Evolutionary conservation across 768 basidiomycete genomes (phyloP), one percentile per base, ranked within the genome.

Genomic region (Suillus alpinus): DNA sequence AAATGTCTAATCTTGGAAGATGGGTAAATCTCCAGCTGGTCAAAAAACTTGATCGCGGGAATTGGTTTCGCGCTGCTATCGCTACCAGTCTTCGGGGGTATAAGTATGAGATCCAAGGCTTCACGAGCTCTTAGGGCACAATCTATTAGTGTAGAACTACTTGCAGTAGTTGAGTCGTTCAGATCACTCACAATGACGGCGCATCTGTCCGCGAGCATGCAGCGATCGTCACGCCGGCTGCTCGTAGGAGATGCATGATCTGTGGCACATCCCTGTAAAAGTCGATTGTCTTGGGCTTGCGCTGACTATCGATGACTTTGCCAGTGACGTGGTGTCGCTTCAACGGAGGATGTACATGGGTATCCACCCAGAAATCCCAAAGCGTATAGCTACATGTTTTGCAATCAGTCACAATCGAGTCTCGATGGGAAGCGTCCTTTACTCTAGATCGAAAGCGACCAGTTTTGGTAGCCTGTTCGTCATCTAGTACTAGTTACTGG

Each of bases 311-410:
- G 10, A 66, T 66, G 26, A 73, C 63, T 8, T 47, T 57, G 12
- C 68, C 68, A 14, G 68, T 66, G 36, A 23, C 23, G 5, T 46
- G 77, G 26, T 85, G 73, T 49, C 81, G 77, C 59, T 73, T 80
- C 56, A 91, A 72, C 7, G 88, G 85, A 34, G 81, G 83, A 47
- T 80, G 75, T 56, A 91, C 80, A 70, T 93, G 88, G 18, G 86
- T 86, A 71, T 95, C 93, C 57, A 94, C 88, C 92, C 92, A 94
- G 16, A 94, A 77, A 60, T 88, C 83, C 92, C 92, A 94, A 6
- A 94, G 77, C 0, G 93, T 94, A 71, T 90, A 94, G 69, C 92
- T 92, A 63, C 39, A 7, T 61, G 51, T 18, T 50, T 18, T 49
- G 14, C 57, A 3, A n/a, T 65, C 34, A 63, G 58, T 44, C 37